Conservation (phyloP, 2,329 filamentous ascomycete species). For the Akanthomyces muscarius region DNA sequence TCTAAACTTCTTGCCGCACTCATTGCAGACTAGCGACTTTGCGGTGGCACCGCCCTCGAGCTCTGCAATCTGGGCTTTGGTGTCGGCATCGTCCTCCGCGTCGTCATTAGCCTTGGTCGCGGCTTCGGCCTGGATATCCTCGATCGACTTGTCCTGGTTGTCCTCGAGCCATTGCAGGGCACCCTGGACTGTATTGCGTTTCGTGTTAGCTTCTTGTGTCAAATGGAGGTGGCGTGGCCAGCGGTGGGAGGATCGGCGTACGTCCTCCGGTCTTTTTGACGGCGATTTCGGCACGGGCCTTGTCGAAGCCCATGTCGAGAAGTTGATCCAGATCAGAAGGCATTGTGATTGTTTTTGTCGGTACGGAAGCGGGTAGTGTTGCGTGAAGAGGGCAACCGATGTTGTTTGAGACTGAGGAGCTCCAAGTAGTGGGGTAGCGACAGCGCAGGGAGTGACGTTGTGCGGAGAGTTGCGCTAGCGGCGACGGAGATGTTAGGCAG, state of each 20-base stretch:
- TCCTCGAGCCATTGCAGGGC: constrained; percentile 93
- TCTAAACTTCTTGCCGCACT: constrained; percentile 88
- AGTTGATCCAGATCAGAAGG: constrained; percentile 58
- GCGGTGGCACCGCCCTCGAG: constrained; percentile 61
- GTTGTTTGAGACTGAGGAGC: background rate
- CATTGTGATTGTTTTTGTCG: constrained; percentile 27
- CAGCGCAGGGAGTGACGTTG: constrained; percentile 4
- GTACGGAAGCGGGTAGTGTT: background rate
- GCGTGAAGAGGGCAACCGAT: background rate
- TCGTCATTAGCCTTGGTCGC: constrained; percentile 39
- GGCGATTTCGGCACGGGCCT: constrained; percentile 75
- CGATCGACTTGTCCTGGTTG: constrained; percentile 81
- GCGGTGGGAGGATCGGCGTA: constrained; percentile 40
- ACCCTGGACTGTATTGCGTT: constrained; percentile 62
- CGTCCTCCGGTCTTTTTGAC: constrained; percentile 77
- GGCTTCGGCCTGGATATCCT: constrained; percentile 63
- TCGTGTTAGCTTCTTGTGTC: constrained; percentile 5
- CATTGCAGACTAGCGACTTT: constrained; percentile 84
- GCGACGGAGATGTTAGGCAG: background rate
- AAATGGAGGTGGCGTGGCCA: background rate
- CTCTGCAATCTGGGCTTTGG: constrained; percentile 56
- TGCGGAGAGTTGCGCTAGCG: constrained; percentile 1
- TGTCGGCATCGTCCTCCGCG: constrained; percentile 43
- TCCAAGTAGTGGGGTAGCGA: background rate
- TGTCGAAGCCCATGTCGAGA: constrained; percentile 76